phyloP scores from a whole-genome alignment of 2,329 filamentous ascomycete genomes.

The Phialophora expanda region DNA sequence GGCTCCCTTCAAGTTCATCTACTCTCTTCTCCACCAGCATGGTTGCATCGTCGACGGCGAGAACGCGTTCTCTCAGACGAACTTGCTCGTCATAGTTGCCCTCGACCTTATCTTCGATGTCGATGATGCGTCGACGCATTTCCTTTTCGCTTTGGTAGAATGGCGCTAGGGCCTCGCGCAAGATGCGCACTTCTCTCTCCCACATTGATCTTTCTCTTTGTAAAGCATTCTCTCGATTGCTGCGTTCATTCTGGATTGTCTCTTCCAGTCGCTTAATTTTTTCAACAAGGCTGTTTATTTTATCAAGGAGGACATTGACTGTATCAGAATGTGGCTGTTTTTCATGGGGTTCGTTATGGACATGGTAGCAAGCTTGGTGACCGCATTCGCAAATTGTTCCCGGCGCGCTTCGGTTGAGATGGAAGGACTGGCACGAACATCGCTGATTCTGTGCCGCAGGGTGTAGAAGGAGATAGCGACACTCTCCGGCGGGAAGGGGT shows the following conservation, averaged over 20 bases:
- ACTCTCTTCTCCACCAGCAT: slow-evolving; percentile 36
- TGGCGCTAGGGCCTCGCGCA: slow-evolving; percentile 42
- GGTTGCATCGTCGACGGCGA: slow-evolving; percentile 41
- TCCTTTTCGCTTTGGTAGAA: slow-evolving; percentile 42
- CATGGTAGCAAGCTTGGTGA: slow-evolving; percentile 56
- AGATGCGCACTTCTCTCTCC: slow-evolving; percentile 41
- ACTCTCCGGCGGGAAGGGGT: slow-evolving; percentile 42
- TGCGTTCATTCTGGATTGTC: slow-evolving; percentile 39
- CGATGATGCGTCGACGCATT: slow-evolving; percentile 40
- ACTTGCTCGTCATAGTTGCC: slow-evolving; percentile 40
- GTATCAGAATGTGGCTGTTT: slow-evolving; percentile 22
- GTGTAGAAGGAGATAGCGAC: slow-evolving; percentile 42
- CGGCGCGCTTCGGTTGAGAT: slow-evolving; percentile 44
- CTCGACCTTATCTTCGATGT: slow-evolving; percentile 42
- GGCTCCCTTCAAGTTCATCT: slow-evolving; percentile 37
- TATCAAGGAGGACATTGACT: slow-evolving; percentile 28
- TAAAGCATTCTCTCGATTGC: slow-evolving; percentile 37
- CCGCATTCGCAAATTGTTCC: slow-evolving; percentile 54
- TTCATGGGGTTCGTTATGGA: slow-evolving; percentile 22
- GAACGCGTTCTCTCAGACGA: slow-evolving; percentile 40
- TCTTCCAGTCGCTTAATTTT: slow-evolving; percentile 41
- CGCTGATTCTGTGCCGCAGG: slow-evolving; percentile 43
- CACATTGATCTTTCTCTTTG: slow-evolving; percentile 40
- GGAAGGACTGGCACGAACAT: slow-evolving; percentile 54
- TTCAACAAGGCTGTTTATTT: slow-evolving; percentile 36